These are phyloP conservation scores for Globisporangium okanoganense DNA, from an alignment of 352 stramenopile genomes.

Conservation along the genomic window DNA sequence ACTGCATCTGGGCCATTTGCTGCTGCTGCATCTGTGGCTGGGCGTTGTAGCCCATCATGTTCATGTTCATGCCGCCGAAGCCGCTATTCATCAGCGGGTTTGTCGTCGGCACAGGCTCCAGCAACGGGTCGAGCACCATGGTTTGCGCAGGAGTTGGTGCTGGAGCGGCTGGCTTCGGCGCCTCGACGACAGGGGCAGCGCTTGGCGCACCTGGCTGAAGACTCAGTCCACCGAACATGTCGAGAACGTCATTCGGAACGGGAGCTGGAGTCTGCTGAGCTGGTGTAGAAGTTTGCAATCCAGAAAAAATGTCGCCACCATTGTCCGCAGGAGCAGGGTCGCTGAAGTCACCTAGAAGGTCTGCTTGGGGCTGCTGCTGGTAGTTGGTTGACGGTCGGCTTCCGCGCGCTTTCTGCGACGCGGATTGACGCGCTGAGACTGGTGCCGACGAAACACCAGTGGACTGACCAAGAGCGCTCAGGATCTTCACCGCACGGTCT, in stretches of 20 bases:
- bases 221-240: conserved; percentile 80
- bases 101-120: conserved; percentile 47
- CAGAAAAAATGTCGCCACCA: conserved; percentile 52
- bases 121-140: conserved; percentile 65
- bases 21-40: conserved; percentile 36
- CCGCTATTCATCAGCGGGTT: conserved; percentile 38
- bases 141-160: conserved; percentile 27
- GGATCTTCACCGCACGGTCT: conserved; percentile 73
- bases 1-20: conserved; percentile 39
- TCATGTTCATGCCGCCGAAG: conserved; percentile 50
- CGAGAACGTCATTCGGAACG: conserved; percentile 31
- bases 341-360: conserved; percentile 73
- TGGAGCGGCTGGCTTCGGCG: conserved; percentile 11
- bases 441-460: conserved; percentile 23
- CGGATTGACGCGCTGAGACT: conserved; percentile 3
- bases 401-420: conserved; percentile 13
- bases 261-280: conserved; percentile 28
- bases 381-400: conserved; percentile 16
- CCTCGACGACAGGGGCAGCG: conserved; percentile 5
- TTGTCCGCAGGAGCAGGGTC: conserved; percentile 29
- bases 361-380: conserved; percentile 43
- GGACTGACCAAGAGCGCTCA: conserved; percentile 55
- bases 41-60: conserved; percentile 62
- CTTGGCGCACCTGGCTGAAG: conserved; percentile 46
- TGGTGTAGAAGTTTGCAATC: conserved; percentile 39